Conservation (phyloP, 179 eudicot genomes). For the Silene noctiflora region DNA sequence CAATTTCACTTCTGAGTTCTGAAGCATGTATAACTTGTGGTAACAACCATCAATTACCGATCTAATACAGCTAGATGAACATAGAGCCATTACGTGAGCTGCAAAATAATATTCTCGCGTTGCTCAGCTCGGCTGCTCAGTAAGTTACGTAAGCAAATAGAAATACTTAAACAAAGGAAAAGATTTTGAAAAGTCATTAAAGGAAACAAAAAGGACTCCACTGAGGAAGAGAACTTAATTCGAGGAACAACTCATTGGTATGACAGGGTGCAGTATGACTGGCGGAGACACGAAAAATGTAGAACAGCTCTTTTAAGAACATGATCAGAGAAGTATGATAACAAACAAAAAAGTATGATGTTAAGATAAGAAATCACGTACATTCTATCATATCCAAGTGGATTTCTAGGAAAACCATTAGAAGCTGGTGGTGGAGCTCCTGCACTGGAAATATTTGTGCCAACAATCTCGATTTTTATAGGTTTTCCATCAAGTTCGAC, state of each 20-base stretch:
- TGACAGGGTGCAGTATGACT: background rate
- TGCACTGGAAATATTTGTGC: constrained; percentile 30
- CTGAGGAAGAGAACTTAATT: background rate
- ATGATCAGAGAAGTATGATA: background rate
- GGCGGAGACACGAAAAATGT: background rate
- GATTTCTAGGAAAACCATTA: constrained; percentile 54
- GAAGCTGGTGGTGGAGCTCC: constrained; percentile 29
- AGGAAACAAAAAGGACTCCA: background rate
- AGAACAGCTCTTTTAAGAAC: background rate
- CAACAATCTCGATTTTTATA: constrained; percentile 49
- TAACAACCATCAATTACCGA: background rate
- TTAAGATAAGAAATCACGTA: constrained; percentile 1
- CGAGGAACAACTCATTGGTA: background rate
- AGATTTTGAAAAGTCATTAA: background rate
- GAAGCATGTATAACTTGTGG: background rate
- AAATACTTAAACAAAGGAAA: background rate
- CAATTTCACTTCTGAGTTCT: background rate
- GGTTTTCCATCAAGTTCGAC: constrained; percentile 54
- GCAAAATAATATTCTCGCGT: background rate
- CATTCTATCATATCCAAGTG: constrained; percentile 26
- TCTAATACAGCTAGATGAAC: background rate
- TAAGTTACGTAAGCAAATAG: background rate
- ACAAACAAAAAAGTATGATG: background rate
- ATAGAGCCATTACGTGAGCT: background rate
- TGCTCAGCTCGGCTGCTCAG: background rate